Percentiles rank a stretch among this genome's conserved stretches.
Conservation (phyloP, 108 stramenopile genomes). For the Cyclotella cryptica region DNA sequence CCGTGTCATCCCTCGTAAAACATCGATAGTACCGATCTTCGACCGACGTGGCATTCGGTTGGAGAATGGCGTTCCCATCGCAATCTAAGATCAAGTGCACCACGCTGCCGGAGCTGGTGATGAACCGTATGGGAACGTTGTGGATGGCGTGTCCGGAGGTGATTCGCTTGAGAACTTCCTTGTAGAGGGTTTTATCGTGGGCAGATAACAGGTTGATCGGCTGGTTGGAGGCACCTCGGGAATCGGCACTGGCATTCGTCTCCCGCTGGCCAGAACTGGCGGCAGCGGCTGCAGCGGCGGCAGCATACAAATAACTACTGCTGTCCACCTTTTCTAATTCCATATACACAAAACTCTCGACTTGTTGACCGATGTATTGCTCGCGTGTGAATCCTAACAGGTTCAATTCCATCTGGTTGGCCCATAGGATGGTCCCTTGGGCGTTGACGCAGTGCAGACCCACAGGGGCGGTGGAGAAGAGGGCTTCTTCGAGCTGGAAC, state of each 20-base stretch:
- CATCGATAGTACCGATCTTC: conserved; percentile 51
- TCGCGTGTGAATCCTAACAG: conserved; percentile 58
- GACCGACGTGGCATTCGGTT: neutral
- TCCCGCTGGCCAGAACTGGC: neutral
- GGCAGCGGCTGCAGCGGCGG: neutral
- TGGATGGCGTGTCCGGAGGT: conserved; percentile 50
- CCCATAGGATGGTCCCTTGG: conserved; percentile 55
- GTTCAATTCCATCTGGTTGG: conserved; percentile 59
- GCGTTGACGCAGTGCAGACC: conserved; percentile 61
- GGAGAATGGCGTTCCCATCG: conserved; percentile 40
- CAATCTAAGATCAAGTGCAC: conserved; percentile 59
- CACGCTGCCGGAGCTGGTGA: conserved; percentile 47
- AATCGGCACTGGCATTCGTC: neutral
- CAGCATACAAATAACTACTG: neutral
- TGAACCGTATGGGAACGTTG: conserved; percentile 59
- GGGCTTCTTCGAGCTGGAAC: conserved; percentile 57
- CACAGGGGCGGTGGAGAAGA: conserved; percentile 65
- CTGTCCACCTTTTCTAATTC: conserved; percentile 9
- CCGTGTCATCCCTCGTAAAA: conserved; percentile 68
- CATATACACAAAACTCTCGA: conserved; percentile 53
- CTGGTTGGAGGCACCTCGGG: neutral
- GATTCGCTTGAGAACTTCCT: conserved; percentile 55
- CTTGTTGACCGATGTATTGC: conserved; percentile 56
- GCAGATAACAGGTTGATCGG: conserved; percentile 22
- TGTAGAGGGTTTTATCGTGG: conserved; percentile 53